A percentile compares a stretch with the other conserved stretches of the same genome.
These are phyloP conservation scores for Colletotrichum spaethianum DNA, from an alignment of 2,329 filamentous ascomycete genomes.

Conservation along the genomic window DNA sequence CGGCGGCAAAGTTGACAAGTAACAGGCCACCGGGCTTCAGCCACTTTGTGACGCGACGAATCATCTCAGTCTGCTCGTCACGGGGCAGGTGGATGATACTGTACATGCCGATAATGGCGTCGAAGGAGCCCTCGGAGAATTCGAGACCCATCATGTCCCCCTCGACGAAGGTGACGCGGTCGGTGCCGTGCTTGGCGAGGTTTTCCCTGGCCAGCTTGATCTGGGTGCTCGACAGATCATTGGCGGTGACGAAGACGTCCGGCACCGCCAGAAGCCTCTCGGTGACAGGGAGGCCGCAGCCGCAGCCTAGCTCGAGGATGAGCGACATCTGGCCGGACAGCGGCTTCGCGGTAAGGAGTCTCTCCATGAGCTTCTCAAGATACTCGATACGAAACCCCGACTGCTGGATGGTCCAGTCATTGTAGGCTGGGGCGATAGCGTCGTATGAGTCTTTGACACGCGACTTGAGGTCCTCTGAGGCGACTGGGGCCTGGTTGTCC, in stretches of 20 bases:
- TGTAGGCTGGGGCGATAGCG: constrained; percentile 56
- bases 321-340: constrained; percentile 31
- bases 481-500: neutral
- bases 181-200: constrained; percentile 36
- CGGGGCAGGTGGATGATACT: constrained; percentile 69
- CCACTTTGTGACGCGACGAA: constrained; percentile 62
- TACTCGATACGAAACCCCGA: constrained; percentile 51
- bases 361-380: constrained; percentile 50
- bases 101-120: constrained; percentile 67
- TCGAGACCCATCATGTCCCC: constrained; percentile 57
- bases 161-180: constrained; percentile 48
- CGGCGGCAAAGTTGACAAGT: constrained; percentile 61
- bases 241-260: constrained; percentile 50
- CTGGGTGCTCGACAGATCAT: constrained; percentile 59
- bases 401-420: constrained; percentile 55
- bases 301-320: constrained; percentile 60
- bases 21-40: constrained; percentile 65
- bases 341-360: constrained; percentile 42
- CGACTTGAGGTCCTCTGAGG: constrained; percentile 51
- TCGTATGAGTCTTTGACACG: constrained; percentile 57
- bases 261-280: constrained; percentile 50
- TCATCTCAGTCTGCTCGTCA: constrained; percentile 62
- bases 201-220: constrained; percentile 47
- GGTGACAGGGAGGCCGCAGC: constrained; percentile 55
- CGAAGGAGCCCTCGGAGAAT: constrained; percentile 54